Evolutionary conservation across 2,329 filamentous ascomycete genomes (phyloP).

Genomic region (Epichloe brachyelytri): DNA sequence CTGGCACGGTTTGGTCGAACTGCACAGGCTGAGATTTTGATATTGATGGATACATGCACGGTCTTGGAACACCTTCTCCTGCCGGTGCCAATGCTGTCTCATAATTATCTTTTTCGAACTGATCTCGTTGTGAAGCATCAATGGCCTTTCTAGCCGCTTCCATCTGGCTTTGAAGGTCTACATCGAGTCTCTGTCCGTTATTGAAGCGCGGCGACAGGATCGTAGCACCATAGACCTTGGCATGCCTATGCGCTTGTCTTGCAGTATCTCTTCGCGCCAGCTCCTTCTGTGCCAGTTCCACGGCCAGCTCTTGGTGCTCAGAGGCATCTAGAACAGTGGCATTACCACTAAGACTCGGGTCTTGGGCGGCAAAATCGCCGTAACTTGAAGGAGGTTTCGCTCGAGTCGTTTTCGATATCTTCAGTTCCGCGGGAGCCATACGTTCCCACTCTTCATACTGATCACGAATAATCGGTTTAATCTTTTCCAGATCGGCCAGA

Average conservation of each 20-base stretch:
- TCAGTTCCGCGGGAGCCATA: slow-evolving; percentile 28
- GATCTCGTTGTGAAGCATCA: slow-evolving; percentile 15
- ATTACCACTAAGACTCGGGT: slow-evolving; percentile 46
- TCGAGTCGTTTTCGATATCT: slow-evolving; percentile 10
- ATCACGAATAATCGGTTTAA: slow-evolving; percentile 67
- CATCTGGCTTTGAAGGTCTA: slow-evolving; percentile 38
- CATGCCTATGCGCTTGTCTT: slow-evolving; percentile 42
- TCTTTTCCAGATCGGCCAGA: slow-evolving; percentile 56
- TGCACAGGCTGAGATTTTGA: slow-evolving; percentile 35
- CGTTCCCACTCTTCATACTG: slow-evolving; percentile 57
- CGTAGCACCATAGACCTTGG: slow-evolving; percentile 13
- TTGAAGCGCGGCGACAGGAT: background rate
- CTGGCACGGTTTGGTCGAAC: slow-evolving; percentile 21
- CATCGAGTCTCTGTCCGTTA: slow-evolving; percentile 20
- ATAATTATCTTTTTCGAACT: background rate
- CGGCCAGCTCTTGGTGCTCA: slow-evolving; percentile 62
- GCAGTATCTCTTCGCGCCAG: slow-evolving; percentile 52
- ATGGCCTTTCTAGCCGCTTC: slow-evolving; percentile 36
- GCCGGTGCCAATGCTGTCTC: slow-evolving; percentile 11
- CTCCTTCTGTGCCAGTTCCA: slow-evolving; percentile 63
- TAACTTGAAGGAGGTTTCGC: slow-evolving; percentile 22
- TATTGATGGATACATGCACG: slow-evolving; percentile 46
- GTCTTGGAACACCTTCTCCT: slow-evolving; percentile 14
- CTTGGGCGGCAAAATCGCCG: slow-evolving; percentile 37
- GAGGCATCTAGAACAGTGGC: slow-evolving; percentile 53